These are phyloP conservation scores for Eimeria falciformis DNA, from an alignment of 169 alveolate genomes.

Conservation along the genomic window DNA sequence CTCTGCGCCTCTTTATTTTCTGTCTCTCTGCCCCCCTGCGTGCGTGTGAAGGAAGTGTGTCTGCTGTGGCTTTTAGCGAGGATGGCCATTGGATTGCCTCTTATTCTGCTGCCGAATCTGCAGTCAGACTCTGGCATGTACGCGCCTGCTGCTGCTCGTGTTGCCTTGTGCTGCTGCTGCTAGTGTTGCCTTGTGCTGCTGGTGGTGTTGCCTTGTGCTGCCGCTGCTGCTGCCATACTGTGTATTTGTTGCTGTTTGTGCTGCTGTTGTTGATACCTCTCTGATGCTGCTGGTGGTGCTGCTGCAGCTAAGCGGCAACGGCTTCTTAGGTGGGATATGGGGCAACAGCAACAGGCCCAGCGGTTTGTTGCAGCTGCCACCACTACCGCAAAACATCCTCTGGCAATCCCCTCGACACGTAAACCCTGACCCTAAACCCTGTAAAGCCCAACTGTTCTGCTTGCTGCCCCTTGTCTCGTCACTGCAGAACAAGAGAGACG, in stretches of 20 bases:
- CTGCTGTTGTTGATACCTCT: background rate
- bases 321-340: constrained; percentile 47
- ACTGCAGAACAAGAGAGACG: too few species aligned
- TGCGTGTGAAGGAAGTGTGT: constrained; percentile 40
- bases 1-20: background rate
- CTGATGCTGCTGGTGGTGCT: constrained; percentile 48
- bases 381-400: constrained; percentile 10
- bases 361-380: constrained; percentile 10
- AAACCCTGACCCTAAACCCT: background rate
- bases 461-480: too few species aligned
- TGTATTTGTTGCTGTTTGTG: too few species aligned
- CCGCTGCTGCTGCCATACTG: background rate
- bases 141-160: constrained; percentile 7
- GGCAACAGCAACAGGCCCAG: constrained; percentile 33
- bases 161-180: background rate
- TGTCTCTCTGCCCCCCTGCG: background rate
- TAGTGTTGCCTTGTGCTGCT: background rate
- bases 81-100: constrained; percentile 81
- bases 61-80: constrained; percentile 77
- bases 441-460: too few species aligned
- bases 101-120: constrained; percentile 76
- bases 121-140: constrained; percentile 80
- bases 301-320: constrained; percentile 33
- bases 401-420: constrained; percentile 37
- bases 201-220: background rate